These are phyloP conservation scores for Pleurotus tuoliensis DNA, from an alignment of 768 basidiomycete species.

Conservation along the genomic window DNA sequence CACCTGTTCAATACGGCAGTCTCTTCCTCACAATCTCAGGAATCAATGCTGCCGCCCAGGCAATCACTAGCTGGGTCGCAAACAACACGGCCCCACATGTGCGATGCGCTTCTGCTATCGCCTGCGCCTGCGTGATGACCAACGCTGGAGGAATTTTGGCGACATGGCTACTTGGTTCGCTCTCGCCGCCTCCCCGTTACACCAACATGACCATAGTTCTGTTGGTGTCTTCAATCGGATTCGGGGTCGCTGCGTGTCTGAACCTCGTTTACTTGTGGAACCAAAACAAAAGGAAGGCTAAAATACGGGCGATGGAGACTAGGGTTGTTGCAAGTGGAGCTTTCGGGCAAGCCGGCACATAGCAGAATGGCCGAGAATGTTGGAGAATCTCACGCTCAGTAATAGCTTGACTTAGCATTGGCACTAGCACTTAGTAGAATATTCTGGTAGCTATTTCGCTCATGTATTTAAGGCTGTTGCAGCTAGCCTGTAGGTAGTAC, in stretches of 20 bases:
- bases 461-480: too few species aligned
- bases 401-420: too few species aligned
- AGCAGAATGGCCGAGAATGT: too few species aligned
- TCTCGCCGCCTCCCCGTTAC: slow-evolving; percentile 33
- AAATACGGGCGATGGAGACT: slow-evolving; percentile 12
- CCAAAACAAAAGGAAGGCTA: slow-evolving; percentile 15
- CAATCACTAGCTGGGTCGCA: slow-evolving; percentile 34
- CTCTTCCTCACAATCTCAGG: slow-evolving; percentile 34
- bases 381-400: too few species aligned
- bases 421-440: too few species aligned
- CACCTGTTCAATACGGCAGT: slow-evolving; percentile 28
- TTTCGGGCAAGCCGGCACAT: too few species aligned
- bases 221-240: neutral
- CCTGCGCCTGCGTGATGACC: slow-evolving; percentile 29
- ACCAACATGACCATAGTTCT: neutral
- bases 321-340: too few species aligned
- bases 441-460: too few species aligned
- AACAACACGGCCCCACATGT: slow-evolving; percentile 37
- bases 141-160: slow-evolving; percentile 37
- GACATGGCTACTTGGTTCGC: slow-evolving; percentile 37
- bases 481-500: too few species aligned
- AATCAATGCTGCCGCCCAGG: slow-evolving; percentile 29
- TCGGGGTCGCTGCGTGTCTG: neutral
- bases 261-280: neutral
- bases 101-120: slow-evolving; percentile 36